Base-by-base conservation (phyloP, 2,329 filamentous ascomycete genomes). In the Calonectria pseudoturangicola region DNA sequence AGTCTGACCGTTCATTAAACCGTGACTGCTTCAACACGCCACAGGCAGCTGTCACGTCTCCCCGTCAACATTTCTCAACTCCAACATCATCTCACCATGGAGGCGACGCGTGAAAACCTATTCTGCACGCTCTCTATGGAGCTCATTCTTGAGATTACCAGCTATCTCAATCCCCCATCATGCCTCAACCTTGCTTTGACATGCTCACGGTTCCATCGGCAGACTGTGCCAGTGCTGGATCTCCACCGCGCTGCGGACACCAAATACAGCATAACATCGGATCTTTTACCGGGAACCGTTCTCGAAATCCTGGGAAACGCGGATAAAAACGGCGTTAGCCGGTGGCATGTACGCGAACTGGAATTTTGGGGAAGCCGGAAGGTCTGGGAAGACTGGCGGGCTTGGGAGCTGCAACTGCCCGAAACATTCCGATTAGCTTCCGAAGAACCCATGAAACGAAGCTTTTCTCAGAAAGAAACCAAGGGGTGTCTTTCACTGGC, bases 311-410 rank as follows among this genome's bases (percentile, higher is more conserved):
- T 77, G 0, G 39, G 43, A 16, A 9, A 27, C 3, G 43, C 18
- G 0, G 5, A 7, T 0, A 7, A 5, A 2, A 48, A 62, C 3
- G 36, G 8, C 3, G 39, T 77, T 5, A 60, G 68, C 16, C 54
- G 47, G 15, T 76, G 68, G 63, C 69, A 77, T 58, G 74, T 77
- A 3, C 74, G 70, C 1, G 76, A 76, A 4, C 18, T 77, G 9
- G 75, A 77, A 2, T 41, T 75, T 2, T 77, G 76, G 76, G 76
- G 76, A 1, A 75, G 43, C 9, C 76, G 76, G 18, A 3, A 27
- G 2, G 13, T 0, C 1, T 77, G 66, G 74, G 12, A 41, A 3
- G 76, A 75, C 8, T 77, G 76, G 76, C 70, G 73, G 7, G 1
- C 51, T 1, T 69, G 74, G 70, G 25, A 15, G 21, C 27, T 63